Evolutionary conservation across 2,329 filamentous ascomycete genomes (phyloP).

Genomic region (Penicillium griseofulvum): DNA sequence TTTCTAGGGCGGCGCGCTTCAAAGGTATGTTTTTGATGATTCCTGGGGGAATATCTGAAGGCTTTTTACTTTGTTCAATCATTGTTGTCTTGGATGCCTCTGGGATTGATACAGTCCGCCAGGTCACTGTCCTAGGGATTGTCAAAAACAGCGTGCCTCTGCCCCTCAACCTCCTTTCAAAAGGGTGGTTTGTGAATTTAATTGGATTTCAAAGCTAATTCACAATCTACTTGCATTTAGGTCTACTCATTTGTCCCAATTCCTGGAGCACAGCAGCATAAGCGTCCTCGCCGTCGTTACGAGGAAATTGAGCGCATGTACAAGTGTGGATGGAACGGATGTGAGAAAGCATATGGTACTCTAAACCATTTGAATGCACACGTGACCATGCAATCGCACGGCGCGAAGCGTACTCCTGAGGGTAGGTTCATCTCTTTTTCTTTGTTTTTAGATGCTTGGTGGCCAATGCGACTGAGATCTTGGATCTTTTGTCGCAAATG

Average conservation of each 20-base stretch:
- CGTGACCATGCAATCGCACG: conserved; percentile 98
- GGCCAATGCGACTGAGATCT: conserved; percentile 11
- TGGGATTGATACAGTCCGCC: conserved; percentile 14
- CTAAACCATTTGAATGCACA: conserved; percentile 97
- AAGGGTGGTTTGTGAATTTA: conserved; percentile 10
- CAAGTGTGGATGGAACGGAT: conserved; percentile 97
- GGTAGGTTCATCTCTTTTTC: conserved; percentile 58
- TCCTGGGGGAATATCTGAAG: conserved; percentile 31
- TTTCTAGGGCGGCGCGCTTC: conserved; percentile 58
- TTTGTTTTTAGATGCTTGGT: neutral
- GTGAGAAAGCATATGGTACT: conserved; percentile 97
- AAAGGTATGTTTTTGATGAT: conserved; percentile 55
- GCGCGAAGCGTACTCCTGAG: conserved; percentile 91
- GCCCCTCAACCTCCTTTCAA: conserved; percentile 14
- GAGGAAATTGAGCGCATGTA: conserved; percentile 99
- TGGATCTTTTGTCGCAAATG: conserved; percentile 36
- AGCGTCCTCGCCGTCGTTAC: conserved; percentile 86
- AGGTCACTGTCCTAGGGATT: conserved; percentile 13
- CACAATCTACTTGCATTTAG: conserved; percentile 48
- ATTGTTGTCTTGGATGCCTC: conserved; percentile 32
- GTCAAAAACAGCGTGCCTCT: conserved; percentile 27
- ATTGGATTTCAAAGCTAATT: neutral
- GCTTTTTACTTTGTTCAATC: conserved; percentile 26
- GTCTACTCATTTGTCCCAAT: conserved; percentile 98
- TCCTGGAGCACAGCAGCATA: conserved; percentile 94